Conservation (phyloP, 805 yeast species). For the Yarrowia hollandica region DNA sequence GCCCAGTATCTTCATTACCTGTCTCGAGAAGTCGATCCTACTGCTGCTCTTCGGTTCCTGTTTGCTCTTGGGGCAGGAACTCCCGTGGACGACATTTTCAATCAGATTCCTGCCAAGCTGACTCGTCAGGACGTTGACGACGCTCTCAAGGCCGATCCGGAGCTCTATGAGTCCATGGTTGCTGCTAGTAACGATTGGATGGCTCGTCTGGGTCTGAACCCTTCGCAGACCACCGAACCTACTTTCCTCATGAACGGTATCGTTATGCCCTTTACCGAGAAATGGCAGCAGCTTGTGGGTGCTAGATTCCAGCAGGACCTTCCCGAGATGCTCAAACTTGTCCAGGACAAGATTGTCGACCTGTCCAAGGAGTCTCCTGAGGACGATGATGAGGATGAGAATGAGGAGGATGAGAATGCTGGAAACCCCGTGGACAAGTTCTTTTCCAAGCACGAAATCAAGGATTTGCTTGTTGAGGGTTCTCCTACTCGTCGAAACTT, state of each 20-base stretch:
- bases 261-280: slow-evolving; percentile 30
- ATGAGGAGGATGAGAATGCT: slow-evolving; percentile 6
- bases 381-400: slow-evolving; percentile 34
- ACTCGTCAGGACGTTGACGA: background rate
- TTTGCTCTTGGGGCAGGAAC: slow-evolving; percentile 14
- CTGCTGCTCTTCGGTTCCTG: background rate
- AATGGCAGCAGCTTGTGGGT: slow-evolving; percentile 30
- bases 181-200: slow-evolving; percentile 38
- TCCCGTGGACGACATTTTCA: background rate
- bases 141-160: slow-evolving; percentile 26
- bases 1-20: slow-evolving; percentile 33
- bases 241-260: slow-evolving; percentile 68
- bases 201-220: slow-evolving; percentile 25
- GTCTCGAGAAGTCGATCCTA: background rate
- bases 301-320: slow-evolving; percentile 26
- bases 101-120: background rate
- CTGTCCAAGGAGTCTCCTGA: slow-evolving; percentile 52
- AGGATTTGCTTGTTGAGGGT: slow-evolving; percentile 2
- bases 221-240: slow-evolving; percentile 46
- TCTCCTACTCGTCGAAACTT: background rate
- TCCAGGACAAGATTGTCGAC: background rate
- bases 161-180: background rate
- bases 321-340: background rate
- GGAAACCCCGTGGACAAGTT: slow-evolving; percentile 23
- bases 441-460: background rate